phyloP scores from a whole-genome alignment of 257 asterid genomes.

The Rhazya stricta region DNA sequence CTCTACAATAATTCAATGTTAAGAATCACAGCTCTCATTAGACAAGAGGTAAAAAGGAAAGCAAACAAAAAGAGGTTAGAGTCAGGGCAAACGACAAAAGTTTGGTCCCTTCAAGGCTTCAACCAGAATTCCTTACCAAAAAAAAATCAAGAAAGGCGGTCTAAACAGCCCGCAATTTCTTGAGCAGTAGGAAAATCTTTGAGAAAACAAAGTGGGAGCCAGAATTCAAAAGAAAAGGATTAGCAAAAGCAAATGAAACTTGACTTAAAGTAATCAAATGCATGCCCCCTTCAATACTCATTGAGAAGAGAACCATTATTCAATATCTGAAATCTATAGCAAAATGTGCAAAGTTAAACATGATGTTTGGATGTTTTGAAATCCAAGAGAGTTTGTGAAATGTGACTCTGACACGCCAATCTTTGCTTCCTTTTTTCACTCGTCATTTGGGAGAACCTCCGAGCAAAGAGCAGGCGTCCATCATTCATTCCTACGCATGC shows the following conservation, averaged over 20 bases:
- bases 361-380: constrained; percentile 40
- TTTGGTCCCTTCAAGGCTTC: constrained; percentile 29
- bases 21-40: not conserved
- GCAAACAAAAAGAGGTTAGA: not conserved
- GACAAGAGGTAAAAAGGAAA: not conserved
- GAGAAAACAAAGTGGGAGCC: constrained; percentile 16
- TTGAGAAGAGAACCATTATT: constrained; percentile 22
- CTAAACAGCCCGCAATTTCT: constrained; percentile 19
- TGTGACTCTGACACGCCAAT: constrained; percentile 36
- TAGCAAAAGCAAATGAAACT: constrained; percentile 22
- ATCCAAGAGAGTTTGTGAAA: constrained; percentile 31
- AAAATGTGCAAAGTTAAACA: constrained; percentile 37
- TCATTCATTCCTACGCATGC: constrained; percentile 28
- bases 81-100: constrained; percentile 26
- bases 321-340: constrained; percentile 17
- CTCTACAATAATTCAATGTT: not conserved
- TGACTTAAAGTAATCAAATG: constrained; percentile 34
- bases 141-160: constrained; percentile 25
- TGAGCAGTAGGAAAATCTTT: constrained; percentile 20
- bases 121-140: constrained; percentile 13
- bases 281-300: constrained; percentile 40
- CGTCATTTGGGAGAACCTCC: not conserved
- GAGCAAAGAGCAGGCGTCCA: not conserved
- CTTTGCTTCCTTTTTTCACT: constrained; percentile 24
- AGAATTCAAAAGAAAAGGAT: constrained; percentile 22